phyloP scores from a whole-genome alignment of 495 filamentous ascomycete genomes.

The Penicillium salamii region DNA sequence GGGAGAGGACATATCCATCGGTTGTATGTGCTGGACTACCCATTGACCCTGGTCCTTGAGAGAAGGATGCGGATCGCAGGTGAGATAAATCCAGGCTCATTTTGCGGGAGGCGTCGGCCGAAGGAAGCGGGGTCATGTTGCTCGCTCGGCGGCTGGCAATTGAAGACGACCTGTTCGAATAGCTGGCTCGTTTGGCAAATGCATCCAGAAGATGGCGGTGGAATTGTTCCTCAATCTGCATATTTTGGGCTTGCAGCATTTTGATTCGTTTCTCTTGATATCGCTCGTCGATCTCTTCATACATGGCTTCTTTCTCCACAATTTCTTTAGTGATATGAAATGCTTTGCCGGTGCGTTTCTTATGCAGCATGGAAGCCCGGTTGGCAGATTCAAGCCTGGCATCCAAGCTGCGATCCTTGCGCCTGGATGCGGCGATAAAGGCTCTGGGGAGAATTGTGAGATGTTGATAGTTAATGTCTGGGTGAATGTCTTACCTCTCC shows the following conservation, averaged over 20 bases:
- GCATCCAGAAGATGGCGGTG: constrained; percentile 38
- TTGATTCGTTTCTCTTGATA: constrained; percentile 45
- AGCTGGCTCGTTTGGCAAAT: constrained; percentile 25
- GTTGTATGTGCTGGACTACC: constrained; percentile 18
- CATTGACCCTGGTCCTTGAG: constrained; percentile 19
- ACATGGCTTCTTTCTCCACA: constrained; percentile 93
- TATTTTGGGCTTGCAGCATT: constrained; percentile 42
- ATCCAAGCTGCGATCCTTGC: constrained; percentile 85
- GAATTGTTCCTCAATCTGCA: constrained; percentile 42
- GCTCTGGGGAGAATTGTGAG: constrained; percentile 50
- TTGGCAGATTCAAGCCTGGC: constrained; percentile 86
- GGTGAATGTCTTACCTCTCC: constrained; percentile 58
- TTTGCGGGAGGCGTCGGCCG: constrained; percentile 32
- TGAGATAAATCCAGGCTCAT: constrained; percentile 43
- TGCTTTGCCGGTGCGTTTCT: constrained; percentile 79
- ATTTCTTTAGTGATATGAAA: constrained; percentile 84
- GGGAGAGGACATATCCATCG: constrained; percentile 31
- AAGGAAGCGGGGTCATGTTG: constrained; percentile 23
- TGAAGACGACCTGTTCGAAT: constrained; percentile 13
- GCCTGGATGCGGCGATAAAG: constrained; percentile 91
- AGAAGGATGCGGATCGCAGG: constrained; percentile 30
- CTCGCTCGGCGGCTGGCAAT: constrained; percentile 24
- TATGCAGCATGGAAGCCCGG: constrained; percentile 85
- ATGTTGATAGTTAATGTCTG: background rate
- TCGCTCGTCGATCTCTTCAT: constrained; percentile 88